phyloP scores from a whole-genome alignment of 1,284 basidiomycete genomes.

The Ustilago curta region DNA sequence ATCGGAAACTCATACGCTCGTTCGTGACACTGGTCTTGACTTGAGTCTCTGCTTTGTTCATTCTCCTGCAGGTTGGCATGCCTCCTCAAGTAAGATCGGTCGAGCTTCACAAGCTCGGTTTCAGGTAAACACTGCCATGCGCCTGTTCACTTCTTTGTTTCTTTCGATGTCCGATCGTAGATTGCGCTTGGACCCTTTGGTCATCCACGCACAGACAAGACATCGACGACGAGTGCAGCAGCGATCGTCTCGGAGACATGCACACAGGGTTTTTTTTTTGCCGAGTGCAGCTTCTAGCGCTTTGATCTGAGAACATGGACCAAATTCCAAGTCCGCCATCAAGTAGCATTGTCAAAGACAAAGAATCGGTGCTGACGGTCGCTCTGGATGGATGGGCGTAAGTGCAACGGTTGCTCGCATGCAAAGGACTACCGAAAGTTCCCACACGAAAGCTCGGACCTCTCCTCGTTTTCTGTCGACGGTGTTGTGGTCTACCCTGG shows the following conservation, averaged over 20 bases:
- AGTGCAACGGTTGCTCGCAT: background rate
- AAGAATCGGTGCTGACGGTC: background rate
- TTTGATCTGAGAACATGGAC: no score
- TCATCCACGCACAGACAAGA: background rate
- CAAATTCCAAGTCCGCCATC: no score
- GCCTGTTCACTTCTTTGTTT: background rate
- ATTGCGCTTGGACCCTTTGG: background rate
- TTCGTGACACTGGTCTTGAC: background rate
- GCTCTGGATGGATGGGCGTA: background rate
- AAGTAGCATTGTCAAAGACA: background rate
- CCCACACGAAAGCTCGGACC: constrained; percentile 1
- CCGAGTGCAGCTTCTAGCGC: no score
- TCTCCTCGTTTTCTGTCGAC: background rate
- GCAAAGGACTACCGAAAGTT: background rate
- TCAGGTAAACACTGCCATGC: background rate
- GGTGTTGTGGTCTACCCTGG: background rate
- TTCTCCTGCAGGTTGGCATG: background rate
- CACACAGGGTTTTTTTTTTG: no score
- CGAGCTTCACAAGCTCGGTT: background rate
- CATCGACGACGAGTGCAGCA: background rate
- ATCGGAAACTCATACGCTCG: no score
- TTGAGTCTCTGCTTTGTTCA: background rate
- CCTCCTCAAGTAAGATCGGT: background rate
- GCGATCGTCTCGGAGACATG: no score
- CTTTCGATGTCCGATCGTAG: background rate